Evolutionary conservation across 805 yeast genomes (phyloP), one percentile per base, ranked within the genome.

Genomic region (Jamesozyma rosinii): DNA sequence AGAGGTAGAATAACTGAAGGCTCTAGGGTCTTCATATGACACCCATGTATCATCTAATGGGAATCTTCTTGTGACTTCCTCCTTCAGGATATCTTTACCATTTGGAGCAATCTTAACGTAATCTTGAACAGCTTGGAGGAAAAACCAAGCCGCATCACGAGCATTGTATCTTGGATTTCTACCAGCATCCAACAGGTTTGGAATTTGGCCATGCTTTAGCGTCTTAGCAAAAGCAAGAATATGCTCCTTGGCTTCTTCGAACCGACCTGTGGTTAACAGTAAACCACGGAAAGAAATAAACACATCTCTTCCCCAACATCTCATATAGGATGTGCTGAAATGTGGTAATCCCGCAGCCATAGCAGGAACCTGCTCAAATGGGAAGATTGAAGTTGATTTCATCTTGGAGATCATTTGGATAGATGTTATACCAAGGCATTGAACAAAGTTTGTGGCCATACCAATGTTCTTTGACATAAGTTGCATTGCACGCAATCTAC

Each of bases 241-340:
- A 59, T 90, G 98, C 33, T 65, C 59, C 54, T 74, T 81, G 1
- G 97, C 97, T 37, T 80, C 87, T 0, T 82, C 85, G 56, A 60
- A 78, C 43, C 97, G 71, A 10, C 83, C 89, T 0, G 96, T 75
- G 1, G 83, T 80, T 20, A 88, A 66, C 44, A 88, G 65, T 39
- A 90, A 69, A 0, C 98, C 98, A 47, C 95, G 70, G 35, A 83
- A 71, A 0, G 96, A 75, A 37, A 90, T 82, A 59, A 92, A 92
- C 0, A 88, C 95, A 64, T 90, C 98, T 58, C 98, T 75, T 19
- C 98, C 98, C 98, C 98, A 90, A 60, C 96, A 87, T 62, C 98
- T 74, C 95, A 90, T 88, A 63, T 83, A 89, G 50, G 83, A 87
- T 45, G 74, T 75, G 58, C 92, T 81, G 66, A 90, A 90, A 64